Base-by-base conservation (phyloP, 208 protist species). In the Acanthamoeba rhysodes region DNA sequence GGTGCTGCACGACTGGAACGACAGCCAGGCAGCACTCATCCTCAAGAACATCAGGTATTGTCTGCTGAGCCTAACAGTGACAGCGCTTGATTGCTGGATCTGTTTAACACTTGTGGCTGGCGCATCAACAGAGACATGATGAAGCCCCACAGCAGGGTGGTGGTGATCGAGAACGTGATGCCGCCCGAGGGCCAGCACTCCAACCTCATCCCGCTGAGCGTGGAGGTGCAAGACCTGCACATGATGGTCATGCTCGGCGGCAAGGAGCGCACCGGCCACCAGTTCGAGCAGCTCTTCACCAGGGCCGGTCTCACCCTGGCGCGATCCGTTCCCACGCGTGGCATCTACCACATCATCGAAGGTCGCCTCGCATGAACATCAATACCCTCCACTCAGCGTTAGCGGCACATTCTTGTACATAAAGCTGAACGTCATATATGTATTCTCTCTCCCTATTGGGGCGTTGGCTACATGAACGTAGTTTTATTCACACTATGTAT, bases 1-100 rank as follows among this genome's bases (percentile, higher is more conserved):
- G 90, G 57, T 94, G 1, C 50, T 94, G n/a, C 90, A 94, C 55
- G 90, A 94, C 48, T 94, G 90, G 90, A 88, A 55, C 50, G 80
- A 88, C 27, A 20, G 64, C 8, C 50, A 88, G 37, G 45, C 80
- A 10, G n/a, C 53, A 0, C 22, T 66, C 27, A 88, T 88, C 4
- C 50, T 88, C 41, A 88, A 88, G 50, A 88, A 88, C 48, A 64
- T 88, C 27, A 88, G 80, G 80, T 64, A 22, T 27, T 37, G 0
- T 32, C 7, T 50, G 18, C 27, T 22, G 12, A 41, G 37, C 37
- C 37, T 50, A 80, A 80, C 34, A 48, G n/a, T 27, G 37, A 41
- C 37, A 41, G 37, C 2, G 20, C 55, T 22, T 3, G 2, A 16
- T 0, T 66, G 16, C 2, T 66, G 4, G 59, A 7, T 82, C 76